Evolutionary conservation across 306 rosid species (phyloP).

Genomic region (Mucuna pruriens): DNA sequence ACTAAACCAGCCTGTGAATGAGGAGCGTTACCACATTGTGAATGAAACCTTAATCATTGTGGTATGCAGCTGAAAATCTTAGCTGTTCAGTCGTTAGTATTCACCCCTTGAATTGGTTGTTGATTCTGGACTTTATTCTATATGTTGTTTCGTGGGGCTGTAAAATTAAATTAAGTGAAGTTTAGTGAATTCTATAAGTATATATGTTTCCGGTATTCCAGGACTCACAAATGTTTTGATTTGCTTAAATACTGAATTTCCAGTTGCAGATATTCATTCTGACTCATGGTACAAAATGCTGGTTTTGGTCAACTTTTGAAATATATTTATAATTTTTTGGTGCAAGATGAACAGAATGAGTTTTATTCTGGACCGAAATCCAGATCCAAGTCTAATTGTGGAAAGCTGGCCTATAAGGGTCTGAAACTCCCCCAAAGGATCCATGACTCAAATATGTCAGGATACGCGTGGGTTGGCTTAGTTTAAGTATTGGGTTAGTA

Average conservation of each 20-base stretch:
- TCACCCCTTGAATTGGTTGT: slow-evolving; percentile 35
- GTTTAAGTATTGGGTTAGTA: too few species aligned
- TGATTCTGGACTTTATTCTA: slow-evolving; percentile 38
- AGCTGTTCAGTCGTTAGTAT: slow-evolving; percentile 35
- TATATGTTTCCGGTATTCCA: background rate
- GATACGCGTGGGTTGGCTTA: too few species aligned
- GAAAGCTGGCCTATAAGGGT: background rate
- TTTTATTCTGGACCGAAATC: too few species aligned
- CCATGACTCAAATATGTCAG: too few species aligned
- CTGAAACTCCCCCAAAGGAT: too few species aligned
- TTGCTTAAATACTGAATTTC: background rate
- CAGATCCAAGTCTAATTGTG: too few species aligned
- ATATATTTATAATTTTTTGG: too few species aligned
- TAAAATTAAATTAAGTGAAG: slow-evolving; percentile 33
- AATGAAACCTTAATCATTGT: slow-evolving; percentile 52
- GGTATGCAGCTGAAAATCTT: slow-evolving; percentile 37
- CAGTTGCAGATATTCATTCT: background rate
- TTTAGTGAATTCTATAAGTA: slow-evolving; percentile 36
- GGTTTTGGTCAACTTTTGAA: background rate
- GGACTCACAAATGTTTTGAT: background rate
- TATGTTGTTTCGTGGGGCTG: slow-evolving; percentile 42
- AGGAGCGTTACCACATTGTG: slow-evolving; percentile 2
- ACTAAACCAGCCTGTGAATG: slow-evolving; percentile 92
- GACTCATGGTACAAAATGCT: background rate
- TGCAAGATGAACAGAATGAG: background rate